Base-by-base conservation (phyloP, 805 yeast species). In the Zygosaccharomyces siamensis region DNA sequence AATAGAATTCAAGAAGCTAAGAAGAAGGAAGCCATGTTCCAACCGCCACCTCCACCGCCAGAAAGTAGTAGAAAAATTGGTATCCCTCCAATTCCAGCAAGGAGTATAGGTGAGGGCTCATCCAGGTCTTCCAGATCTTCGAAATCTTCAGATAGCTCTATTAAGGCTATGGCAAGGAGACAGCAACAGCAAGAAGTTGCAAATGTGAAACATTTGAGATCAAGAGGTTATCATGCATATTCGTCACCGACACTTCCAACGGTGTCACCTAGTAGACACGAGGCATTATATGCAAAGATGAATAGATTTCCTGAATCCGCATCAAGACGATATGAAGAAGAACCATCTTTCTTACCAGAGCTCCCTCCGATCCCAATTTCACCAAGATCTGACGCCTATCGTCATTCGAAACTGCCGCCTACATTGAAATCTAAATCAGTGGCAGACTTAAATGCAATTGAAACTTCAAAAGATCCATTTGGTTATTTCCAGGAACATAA, bases 391-490 rank as follows among this genome's bases (percentile, higher is more conserved):
- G 49, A 44, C 20, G 35, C 37, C 14, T 28, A 43, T 20, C 41
- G 32, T 31, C 23, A 43, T 27, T n/a, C 39, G 8, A 39, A 47
- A 23, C 28, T 38, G 18, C 45, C 45, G 21, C 57, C 55, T n/a
- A 51, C 43, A 4, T 36, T 11, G 14, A 63, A 63, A 51, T 63
- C 69, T 4, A 58, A 55, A 35, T 62, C 68, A 4, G 54, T 59
- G 7, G 58, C 60, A 45, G 67, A 63, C 43, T 47, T 61, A 8
- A 41, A 48, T 20, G 28, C 46, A 4, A 27, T 53, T 20, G 23
- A 42, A 38, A 37, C 30, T 14, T 31, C 53, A 0, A 53, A 49
- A 41, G 53, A 54, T 23, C 38, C 51, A 21, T 39, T 36, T 28
- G 50, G 50, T 7, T 49, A 53, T 28, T 49, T 56, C 43, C 54